These are phyloP conservation scores for Emydomyces testavorans DNA, from an alignment of 2,329 filamentous ascomycete species.

Conservation along the genomic window DNA sequence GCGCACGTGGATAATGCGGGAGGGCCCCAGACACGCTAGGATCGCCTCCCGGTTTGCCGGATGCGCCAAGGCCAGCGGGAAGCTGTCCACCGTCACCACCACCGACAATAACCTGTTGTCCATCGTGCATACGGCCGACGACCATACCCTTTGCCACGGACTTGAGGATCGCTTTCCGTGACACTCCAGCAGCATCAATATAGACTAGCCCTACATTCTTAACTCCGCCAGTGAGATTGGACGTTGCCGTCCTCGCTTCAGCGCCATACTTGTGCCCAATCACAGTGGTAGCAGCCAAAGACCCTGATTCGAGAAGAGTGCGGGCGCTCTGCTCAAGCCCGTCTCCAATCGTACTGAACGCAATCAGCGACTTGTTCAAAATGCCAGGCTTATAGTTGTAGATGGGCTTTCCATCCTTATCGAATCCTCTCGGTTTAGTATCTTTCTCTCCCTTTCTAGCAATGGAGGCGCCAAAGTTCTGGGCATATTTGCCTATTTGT, in stretches of 20 bases:
- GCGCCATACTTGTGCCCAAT: slow-evolving; percentile 80
- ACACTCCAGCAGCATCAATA: slow-evolving; percentile 90
- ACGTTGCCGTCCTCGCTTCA: slow-evolving; percentile 70
- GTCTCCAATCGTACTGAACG: slow-evolving; percentile 87
- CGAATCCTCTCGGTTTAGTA: slow-evolving; percentile 48
- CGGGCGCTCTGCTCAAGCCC: slow-evolving; percentile 81
- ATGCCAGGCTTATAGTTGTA: slow-evolving; percentile 73
- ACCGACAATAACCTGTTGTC: slow-evolving; percentile 39
- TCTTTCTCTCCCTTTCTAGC: slow-evolving; percentile 48
- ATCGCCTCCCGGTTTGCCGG: slow-evolving; percentile 13
- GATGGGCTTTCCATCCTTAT: slow-evolving; percentile 55
- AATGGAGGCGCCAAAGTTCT: slow-evolving; percentile 74
- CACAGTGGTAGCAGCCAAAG: slow-evolving; percentile 69
- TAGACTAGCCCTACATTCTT: slow-evolving; percentile 97
- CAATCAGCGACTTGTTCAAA: slow-evolving; percentile 91
- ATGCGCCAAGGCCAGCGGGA: slow-evolving; percentile 5
- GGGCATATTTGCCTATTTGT: slow-evolving; percentile 68
- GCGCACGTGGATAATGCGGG: slow-evolving; percentile 18
- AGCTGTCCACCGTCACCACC: slow-evolving; percentile 34
- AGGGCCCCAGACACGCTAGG: neutral
- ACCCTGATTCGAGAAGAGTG: slow-evolving; percentile 61
- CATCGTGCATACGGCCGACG: slow-evolving; percentile 40
- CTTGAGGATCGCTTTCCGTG: slow-evolving; percentile 78
- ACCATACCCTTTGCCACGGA: slow-evolving; percentile 91
- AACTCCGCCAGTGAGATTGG: slow-evolving; percentile 67